Evolutionary conservation across 2,329 filamentous ascomycete species (phyloP), one percentile per base, ranked within the genome.

Genomic region (Aspergillus aculeatinus): DNA sequence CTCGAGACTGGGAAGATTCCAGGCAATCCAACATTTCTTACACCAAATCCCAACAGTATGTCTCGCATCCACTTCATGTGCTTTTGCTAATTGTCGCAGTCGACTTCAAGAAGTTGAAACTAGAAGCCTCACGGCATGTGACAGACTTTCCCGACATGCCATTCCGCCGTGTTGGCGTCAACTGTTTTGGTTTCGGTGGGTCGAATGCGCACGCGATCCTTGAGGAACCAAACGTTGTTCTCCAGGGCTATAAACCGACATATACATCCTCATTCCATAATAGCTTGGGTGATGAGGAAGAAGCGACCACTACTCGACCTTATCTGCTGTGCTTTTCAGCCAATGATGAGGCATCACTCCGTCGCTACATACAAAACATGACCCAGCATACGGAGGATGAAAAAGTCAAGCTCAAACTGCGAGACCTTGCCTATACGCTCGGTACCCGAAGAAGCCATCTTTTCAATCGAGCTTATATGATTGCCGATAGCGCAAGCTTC

Each of bases 1-100:
- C 23, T 76, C 9, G 65, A 74, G 51, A 62, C 70, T 14, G 60
- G 58, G 1, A 55, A 51, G 4, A 70, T 76, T 14, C 71, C 71
- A 1, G 70, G 70, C 9, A 72, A 73, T 23, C 49, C 70, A 11
- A 62, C 63, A 9, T 70, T 74, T 39, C 52, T 62, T 1, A 54
- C 25, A 0, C 58, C 70, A 2, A 71, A 70, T 55, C 66, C 67
- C 0, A 53, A 52, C 0, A 48, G 27, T 33, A 52, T 39, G 50
- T 52, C 21, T 16, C 16, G n/a, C 12, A 3, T 12, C 4, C 5
- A 16, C 31, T 14, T 16, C 31, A 2, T 23, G 16, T 11, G 3
- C 12, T 4, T 19, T n/a, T 19, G 11, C 39, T 54, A 14, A 54
- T 7, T 2, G 3, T 42, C 5, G 23, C 52, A 55, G 52, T 74